Evolutionary conservation across 257 asterid genomes (phyloP).

Genomic region (Haberlea rhodopensis): DNA sequence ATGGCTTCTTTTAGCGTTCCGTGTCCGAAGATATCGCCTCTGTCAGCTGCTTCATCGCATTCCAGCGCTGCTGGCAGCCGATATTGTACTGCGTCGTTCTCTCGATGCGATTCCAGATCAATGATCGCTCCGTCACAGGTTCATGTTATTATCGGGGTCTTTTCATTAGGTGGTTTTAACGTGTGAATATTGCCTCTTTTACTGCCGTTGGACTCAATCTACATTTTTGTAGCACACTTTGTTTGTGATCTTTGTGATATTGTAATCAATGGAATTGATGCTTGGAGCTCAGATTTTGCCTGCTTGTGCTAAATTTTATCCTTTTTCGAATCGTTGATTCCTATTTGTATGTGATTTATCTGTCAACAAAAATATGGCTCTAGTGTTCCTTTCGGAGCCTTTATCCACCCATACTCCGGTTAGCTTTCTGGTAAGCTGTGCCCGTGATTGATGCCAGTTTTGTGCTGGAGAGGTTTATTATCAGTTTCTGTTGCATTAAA

Average conservation of each 20-base stretch:
- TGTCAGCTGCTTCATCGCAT: slow-evolving; percentile 37
- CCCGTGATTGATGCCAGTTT: background rate
- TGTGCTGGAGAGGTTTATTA: background rate
- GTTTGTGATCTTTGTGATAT: background rate
- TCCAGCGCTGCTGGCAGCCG: slow-evolving; percentile 22
- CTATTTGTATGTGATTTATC: background rate
- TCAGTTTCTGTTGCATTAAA: background rate
- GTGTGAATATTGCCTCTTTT: background rate
- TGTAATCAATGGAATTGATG: slow-evolving; percentile 3
- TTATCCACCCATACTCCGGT: background rate
- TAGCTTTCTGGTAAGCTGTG: background rate
- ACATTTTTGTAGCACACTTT: background rate
- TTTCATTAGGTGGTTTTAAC: background rate
- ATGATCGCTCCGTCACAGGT: slow-evolving; percentile 27
- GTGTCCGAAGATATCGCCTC: slow-evolving; percentile 42
- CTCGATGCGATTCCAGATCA: slow-evolving; percentile 38
- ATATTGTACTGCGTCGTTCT: slow-evolving; percentile 31
- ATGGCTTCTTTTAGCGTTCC: slow-evolving; percentile 54
- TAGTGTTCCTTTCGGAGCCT: too few relatives aligned
- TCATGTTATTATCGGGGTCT: background rate
- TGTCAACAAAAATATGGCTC: background rate
- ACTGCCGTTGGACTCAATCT: background rate
- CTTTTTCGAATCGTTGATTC: background rate
- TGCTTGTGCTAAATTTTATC: background rate
- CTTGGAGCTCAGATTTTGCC: background rate